phyloP scores from a whole-genome alignment of 805 yeast genomes.

The Wickerhamomyces alni region DNA sequence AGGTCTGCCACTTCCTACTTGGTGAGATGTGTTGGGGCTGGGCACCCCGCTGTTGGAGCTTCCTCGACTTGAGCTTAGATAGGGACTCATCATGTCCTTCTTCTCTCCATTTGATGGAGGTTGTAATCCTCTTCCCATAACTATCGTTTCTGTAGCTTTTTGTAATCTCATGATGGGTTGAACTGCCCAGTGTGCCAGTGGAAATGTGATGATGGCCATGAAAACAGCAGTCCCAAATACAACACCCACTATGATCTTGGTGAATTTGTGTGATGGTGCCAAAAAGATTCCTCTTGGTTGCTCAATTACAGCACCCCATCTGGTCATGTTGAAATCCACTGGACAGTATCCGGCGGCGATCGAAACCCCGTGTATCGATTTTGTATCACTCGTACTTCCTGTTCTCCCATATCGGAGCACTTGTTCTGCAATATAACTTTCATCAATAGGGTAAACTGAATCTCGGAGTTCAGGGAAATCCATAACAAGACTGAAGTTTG shows the following conservation, averaged over 20 bases:
- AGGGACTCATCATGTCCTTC: slow-evolving; percentile 5
- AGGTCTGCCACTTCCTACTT: neutral
- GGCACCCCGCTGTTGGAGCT: slow-evolving; percentile 4
- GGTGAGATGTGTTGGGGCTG: slow-evolving; percentile 1
- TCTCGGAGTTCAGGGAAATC: slow-evolving; percentile 28
- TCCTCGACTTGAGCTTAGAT: slow-evolving; percentile 6
- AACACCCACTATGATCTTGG: slow-evolving; percentile 69
- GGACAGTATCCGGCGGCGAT: slow-evolving; percentile 56
- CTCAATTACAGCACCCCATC: slow-evolving; percentile 74
- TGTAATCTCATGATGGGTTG: slow-evolving; percentile 75
- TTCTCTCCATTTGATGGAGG: slow-evolving; percentile 1
- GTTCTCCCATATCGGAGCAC: slow-evolving; percentile 28
- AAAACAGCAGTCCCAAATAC: slow-evolving; percentile 73
- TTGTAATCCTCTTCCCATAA: slow-evolving; percentile 35
- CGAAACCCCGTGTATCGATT: slow-evolving; percentile 27
- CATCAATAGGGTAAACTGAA: neutral
- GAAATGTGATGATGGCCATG: slow-evolving; percentile 71
- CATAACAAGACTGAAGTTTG: slow-evolving; percentile 35
- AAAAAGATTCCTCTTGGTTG: slow-evolving; percentile 55
- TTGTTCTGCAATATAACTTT: slow-evolving; percentile 29
- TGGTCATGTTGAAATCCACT: slow-evolving; percentile 34
- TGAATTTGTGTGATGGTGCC: slow-evolving; percentile 55
- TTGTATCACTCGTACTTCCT: slow-evolving; percentile 37
- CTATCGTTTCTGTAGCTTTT: slow-evolving; percentile 65
- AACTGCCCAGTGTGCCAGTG: slow-evolving; percentile 79